Evolutionary conservation across 371 early-diverging fungal species (phyloP), one percentile per base, ranked within the genome.

Genomic region (Mortierella sp.): DNA sequence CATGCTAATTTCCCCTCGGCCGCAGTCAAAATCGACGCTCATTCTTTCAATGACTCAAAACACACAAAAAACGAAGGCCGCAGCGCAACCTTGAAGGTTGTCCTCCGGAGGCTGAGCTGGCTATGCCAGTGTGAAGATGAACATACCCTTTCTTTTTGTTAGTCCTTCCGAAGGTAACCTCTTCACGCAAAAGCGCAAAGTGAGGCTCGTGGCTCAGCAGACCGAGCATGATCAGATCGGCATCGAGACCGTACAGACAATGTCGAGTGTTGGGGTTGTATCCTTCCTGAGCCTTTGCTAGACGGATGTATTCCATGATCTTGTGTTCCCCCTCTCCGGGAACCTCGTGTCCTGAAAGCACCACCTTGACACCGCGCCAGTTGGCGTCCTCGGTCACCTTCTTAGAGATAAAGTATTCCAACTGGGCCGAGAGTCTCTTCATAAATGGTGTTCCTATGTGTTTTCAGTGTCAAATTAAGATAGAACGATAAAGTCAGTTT

Each of bases 271-370:
- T 98, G 76, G 96, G 94, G 77, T 95, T 86, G 87, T 97, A 96
- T 58, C 93, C 93, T 14, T 95, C 90, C 81, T 94, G 94, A 24
- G 96, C 94, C 84, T 96, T 96, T 24, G 95, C 89, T 41, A 93
- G 89, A 75, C 99, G 95, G 70, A 99, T 96, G 79, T 96, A 99
- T 85, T 98, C 98, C 97, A 99, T 98, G 79, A 99, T 99, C 89
- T 99, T 99, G 90, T 99, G 99, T 88, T 99, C 99, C 68, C 99
- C 99, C 91, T 99, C 99, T 72, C 99, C 99, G n/a, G 99, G 98
- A 0, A 99, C 93, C 70, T 96, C 97, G 74, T 97, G 97, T 43
- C 98, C 98, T 35, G 98, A 98, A 24, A 99, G 92, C 71, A 99
- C 95, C 70, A 99, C 93, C 88, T 97, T 93, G 32, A 97, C 90